Base-by-base conservation (phyloP, 768 basidiomycete genomes). In the Kockovaella imperatae region DNA sequence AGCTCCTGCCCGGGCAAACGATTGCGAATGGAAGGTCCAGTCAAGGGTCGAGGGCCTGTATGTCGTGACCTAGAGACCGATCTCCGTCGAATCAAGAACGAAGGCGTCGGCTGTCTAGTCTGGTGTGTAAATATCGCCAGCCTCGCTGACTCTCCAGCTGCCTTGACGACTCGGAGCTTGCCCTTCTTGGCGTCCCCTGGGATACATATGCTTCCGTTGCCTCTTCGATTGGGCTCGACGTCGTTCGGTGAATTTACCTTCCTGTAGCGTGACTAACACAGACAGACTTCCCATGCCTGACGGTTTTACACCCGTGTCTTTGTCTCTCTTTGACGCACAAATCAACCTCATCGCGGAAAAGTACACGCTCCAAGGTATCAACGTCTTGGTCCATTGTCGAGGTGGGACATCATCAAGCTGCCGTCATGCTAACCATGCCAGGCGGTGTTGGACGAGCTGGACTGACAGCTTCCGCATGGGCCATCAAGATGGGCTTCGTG, bases 1-100 rank as follows among this genome's bases (percentile, higher is more conserved):
- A 88, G 86, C 5, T 89, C 86, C 5, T 96, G 93, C 73, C 91
- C 91, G 2, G 91, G 91, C 3, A 97, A 97, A 72, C 89, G 95
- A 77, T 83, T 76, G 11, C 58, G 75, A 23, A 59, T 76, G 57
- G 75, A 75, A 42, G 86, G 86, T 3, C 83, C 86, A 25, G 77
- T 83, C 8, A 81, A 80, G 62, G 88, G 90, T 3, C 77, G 91
- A 13, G 78, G 79, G 36, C 82, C 83, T 2, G 84, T 97, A 26
- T 87, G 84, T 67, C 77, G 91, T 50, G 85, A 91, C 64, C 71
- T 97, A 4, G 70, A 75, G n/a, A 75, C 76, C 17, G 91, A 97
- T 72, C 67, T 97, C 42, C 73, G 69, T 35, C 78, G 91, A 45
- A 86, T 91, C 62, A 84, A 67, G 66, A 72, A 78, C 26, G 74